Base-by-base conservation (phyloP, 441 rosid genomes). In the Bruguiera hainesii region DNA sequence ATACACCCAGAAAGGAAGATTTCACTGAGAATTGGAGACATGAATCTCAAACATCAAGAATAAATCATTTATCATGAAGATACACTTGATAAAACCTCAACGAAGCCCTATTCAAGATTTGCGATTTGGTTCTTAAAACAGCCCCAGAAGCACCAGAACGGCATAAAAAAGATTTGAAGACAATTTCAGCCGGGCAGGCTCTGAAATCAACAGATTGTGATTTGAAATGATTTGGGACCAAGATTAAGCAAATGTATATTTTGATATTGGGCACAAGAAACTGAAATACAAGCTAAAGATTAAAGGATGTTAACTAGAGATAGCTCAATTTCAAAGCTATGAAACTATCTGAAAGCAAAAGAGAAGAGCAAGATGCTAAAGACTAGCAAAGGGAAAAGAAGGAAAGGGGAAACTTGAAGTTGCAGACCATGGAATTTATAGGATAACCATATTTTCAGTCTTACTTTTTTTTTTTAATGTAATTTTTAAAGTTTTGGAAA, bases 21-120 rank as follows among this genome's bases (percentile, higher is more conserved):
- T 76, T 93, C 97, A 90, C 89, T 79, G 68, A 93, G 80, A 85
- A 90, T 83, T 75, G 95, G 89, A 93, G 91, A 93, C 98, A 93
- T 93, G 88, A 89, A 87, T 81, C 87, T 93, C 94, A 81, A 80
- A 89, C 89, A 89, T 85, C 84, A 90, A 85, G 62, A 87, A 69
- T 76, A 80, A 50, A 39, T 69, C 56, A 68, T 68, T 81, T 66
- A 80, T 60, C 93, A 88, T 88, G 62, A 83, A 86, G 79, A 70
- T 69, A 0, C 28, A 10, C 25, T 53, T 50, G 6, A 56, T 62
- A 35, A 48, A 63, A 51, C 5, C 73, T 52, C 58, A 66, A 26
- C 28, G 16, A 59, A 31, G 18, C 30, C 35, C 53, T 33, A 2
- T 9, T 19, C 5, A 49, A 68, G 35, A 52, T 10, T n/a, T 28